Evolutionary conservation across 257 asterid genomes (phyloP), one percentile per base, ranked within the genome.

Genomic region (Anisodus tanguticus): DNA sequence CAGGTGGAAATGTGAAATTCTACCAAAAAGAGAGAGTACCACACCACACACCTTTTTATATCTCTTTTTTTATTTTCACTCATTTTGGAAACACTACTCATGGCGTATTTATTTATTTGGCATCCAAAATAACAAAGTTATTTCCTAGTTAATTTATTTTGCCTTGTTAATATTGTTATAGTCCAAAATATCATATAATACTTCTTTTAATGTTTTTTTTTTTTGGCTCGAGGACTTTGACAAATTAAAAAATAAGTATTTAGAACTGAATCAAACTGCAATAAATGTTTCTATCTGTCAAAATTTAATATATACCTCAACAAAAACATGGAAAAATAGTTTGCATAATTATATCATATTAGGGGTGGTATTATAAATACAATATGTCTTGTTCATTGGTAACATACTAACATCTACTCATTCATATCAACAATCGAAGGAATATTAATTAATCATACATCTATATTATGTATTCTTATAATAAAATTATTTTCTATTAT

Each of bases 1-100:
- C 86, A 84, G 90, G 86, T 85, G 94, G 91, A 74, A 86, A 89
- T 77, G 88, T 51, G 88, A 90, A 91, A 88, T 88, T 91, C 85
- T 90, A 91, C 94, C 94, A 67, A 88, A 72, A 45, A 81, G 84
- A 76, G 26, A 84, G 83, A 58, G 79, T 54, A 83, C 88, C 87
- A 85, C 83, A 86, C 82, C 81, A 85, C 83, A 86, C 82, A 81
- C 81, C 16, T 60, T 69, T 51, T 51, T 7, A 17, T 64, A 3
- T 68, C 35, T n/a, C 67, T 7, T 41, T 74, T 71, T 41, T 41
- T 0, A 41, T 41, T 41, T 41, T 31, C 35, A 31, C 35, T 31
- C 35, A 31, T 31, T 31, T 59, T n/a, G 9, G 11, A 59, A 16
- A 59, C 31, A 59, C 31, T n/a, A 31, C 35, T 22, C 26, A 0